Base-by-base conservation (phyloP, 2,329 filamentous ascomycete species). In the Fusarium mangiferae region DNA sequence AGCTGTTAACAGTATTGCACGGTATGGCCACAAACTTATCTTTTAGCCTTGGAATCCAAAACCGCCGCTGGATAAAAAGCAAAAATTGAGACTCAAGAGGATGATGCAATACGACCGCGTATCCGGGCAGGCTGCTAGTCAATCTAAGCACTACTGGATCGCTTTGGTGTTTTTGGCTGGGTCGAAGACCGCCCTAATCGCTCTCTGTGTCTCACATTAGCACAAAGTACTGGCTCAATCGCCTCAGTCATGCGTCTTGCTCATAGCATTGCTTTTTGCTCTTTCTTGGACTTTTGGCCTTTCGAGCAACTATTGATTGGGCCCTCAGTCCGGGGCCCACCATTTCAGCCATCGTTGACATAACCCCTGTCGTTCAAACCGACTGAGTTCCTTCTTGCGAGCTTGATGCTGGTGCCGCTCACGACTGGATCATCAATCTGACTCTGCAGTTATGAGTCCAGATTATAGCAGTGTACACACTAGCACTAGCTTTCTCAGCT, bases 131-230 rank as follows among this genome's bases (percentile, higher is more conserved):
- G 65, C 63, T 71, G 57, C 70, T 66, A 71, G 62, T 62, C 44
- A 68, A 58, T 70, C 52, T 46, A 62, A 68, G 68, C 57, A 68
- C 68, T 66, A 63, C 70, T 69, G 73, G 72, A 64, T 78, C 73
- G 67, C 58, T 57, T 56, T 69, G 56, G 70, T 65, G 68, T 67
- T 62, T 62, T 65, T 68, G 61, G 68, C 60, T 70, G 63, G 59
- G 61, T 75, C 62, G 54, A 70, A 70, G 61, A 48, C 66, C 67
- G 69, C 68, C 70, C 67, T 68, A 66, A 73, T 67, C 71, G 59
- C 30, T n/a, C 66, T 57, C 48, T 70, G 45, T 78, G 77, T 78
- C 77, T 78, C 77, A 78, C 70, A 51, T 67, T 73, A 62, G 72
- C 65, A 51, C 56, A 57, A 62, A 65, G 41, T 61, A 61, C 64